Base-by-base conservation (phyloP, 805 yeast genomes). In the Saturnispora quitensis region DNA sequence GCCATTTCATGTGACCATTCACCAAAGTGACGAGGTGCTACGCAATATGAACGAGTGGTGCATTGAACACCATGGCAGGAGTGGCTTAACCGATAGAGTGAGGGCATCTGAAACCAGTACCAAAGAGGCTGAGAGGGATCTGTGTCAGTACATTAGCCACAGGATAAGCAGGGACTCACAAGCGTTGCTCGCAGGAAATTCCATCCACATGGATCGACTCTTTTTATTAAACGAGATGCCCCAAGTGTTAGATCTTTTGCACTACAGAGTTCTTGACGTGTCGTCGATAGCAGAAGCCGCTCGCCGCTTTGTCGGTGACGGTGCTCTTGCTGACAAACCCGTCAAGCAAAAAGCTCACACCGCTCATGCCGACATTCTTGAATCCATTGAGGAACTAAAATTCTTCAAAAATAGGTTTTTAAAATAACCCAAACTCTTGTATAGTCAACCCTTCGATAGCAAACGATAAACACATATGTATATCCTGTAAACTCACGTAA, bases 1-100 rank as follows among this genome's bases (percentile, higher is more conserved):
- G 60, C 42, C 67, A 4, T 93, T 81, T 63, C 96, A 90, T 61
- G 78, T 88, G 18, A 90, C 89, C 1, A 74, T 93, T 10, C 89
- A 86, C 62, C 81, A 77, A 56, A 83, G 84, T 34, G 71, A 80
- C 51, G 68, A 68, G 8, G 71, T 73, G 1, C 72, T 93, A 73
- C 85, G 82, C 56, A 60, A 65, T 3, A 93, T 93, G 98, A 76
- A 80, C 64, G 85, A 81, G 45, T 93, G 98, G 98, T 91, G 98
- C 68, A 69, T 77, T 12, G 71, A 76, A 3, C 95, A 86, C 50
- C 99, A 91, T 66, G 88, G 87, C 1, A 64, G 75, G 5, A 71
- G 78, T 40, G 99, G 99, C 0, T 73, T 93, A 35, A 84, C 89
- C 0, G 73, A 75, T n/a, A 81, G 81, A 61, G 88, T 88, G 3